Evolutionary conservation across 169 alveolate species (phyloP).

Genomic region (Blepharisma undulans): DNA sequence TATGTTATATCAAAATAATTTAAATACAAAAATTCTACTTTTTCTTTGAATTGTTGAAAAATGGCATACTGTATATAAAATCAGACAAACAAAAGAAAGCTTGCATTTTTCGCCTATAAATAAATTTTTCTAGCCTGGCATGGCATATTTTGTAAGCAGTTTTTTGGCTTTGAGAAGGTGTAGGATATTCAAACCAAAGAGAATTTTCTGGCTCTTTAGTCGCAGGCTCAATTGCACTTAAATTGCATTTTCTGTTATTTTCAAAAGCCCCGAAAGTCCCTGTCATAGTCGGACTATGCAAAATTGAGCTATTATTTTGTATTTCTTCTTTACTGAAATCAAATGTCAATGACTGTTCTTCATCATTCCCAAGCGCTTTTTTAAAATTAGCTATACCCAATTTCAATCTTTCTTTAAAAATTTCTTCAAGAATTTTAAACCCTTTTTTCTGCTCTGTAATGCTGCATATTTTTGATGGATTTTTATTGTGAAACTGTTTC

Average conservation of each 20-base stretch:
- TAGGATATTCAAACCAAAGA: not conserved
- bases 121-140: conserved; percentile 1
- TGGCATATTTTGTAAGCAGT: conserved; percentile 21
- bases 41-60: not conserved
- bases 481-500: not conserved
- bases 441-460: not conserved
- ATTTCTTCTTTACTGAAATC: not conserved
- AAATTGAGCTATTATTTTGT: not conserved
- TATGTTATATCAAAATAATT: not conserved
- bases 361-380: not conserved
- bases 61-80: not conserved
- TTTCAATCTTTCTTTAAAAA: not conserved
- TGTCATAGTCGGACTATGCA: not conserved
- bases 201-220: not conserved
- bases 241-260: not conserved
- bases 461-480: not conserved
- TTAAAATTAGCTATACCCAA: not conserved
- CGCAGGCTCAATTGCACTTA: not conserved
- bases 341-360: not conserved
- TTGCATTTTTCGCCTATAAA: conserved; percentile 8
- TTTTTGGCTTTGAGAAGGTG: not conserved
- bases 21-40: not conserved
- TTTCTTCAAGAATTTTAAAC: not conserved
- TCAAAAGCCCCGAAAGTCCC: not conserved
- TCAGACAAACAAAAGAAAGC: not conserved